Evolutionary conservation across 2,329 filamentous ascomycete genomes (phyloP).

Genomic region (Allantophomopsis lycopodina): DNA sequence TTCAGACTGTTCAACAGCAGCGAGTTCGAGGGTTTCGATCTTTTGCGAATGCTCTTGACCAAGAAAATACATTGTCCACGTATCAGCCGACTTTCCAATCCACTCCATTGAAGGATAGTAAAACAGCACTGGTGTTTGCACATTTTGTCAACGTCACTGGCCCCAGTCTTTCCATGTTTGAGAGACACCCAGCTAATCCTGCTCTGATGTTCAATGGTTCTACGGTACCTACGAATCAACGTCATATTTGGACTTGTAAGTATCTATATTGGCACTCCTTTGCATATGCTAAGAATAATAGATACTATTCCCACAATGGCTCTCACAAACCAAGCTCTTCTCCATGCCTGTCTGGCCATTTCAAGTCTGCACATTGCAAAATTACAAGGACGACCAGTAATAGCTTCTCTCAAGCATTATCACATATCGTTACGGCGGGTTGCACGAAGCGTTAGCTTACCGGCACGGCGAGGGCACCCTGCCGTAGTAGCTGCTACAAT

Average conservation of each 20-base stretch:
- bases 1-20: slow-evolving; percentile 13
- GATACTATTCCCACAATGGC: slow-evolving; percentile 75
- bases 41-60: slow-evolving; percentile 27
- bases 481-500: slow-evolving; percentile 81
- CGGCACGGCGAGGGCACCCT: slow-evolving; percentile 55
- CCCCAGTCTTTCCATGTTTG: slow-evolving; percentile 75
- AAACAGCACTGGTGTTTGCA: slow-evolving; percentile 72
- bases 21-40: slow-evolving; percentile 24
- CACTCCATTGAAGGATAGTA: slow-evolving; percentile 66
- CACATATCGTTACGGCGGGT: slow-evolving; percentile 71
- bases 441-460: slow-evolving; percentile 58
- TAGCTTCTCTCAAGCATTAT: slow-evolving; percentile 83
- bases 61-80: slow-evolving; percentile 39
- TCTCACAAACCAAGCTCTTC: slow-evolving; percentile 69
- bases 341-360: slow-evolving; percentile 83
- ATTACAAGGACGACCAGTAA: slow-evolving; percentile 58
- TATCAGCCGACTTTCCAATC: slow-evolving; percentile 52
- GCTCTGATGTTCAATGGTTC: slow-evolving; percentile 49
- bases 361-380: slow-evolving; percentile 81
- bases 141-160: slow-evolving; percentile 88
- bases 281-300: slow-evolving; percentile 19
- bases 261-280: slow-evolving; percentile 12
- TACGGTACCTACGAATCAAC: slow-evolving; percentile 46
- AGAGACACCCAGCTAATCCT: slow-evolving; percentile 66
- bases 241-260: slow-evolving; percentile 51